phyloP scores from a whole-genome alignment of 306 rosid species.

The Rubus parviflorus region DNA sequence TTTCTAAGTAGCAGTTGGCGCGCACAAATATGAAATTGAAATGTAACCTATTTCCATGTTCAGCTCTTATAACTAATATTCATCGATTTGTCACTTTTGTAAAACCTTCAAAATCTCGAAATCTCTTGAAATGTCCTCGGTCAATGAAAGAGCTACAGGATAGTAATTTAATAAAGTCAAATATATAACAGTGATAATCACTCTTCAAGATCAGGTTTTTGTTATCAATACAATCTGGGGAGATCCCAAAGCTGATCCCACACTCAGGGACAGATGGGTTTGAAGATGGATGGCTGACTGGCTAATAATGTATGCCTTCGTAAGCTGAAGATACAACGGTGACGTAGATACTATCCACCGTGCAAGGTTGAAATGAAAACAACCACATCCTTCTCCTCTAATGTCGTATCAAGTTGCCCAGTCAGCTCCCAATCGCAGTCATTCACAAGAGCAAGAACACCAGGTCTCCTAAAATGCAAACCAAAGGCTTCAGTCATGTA shows the following conservation, averaged over 20 bases:
- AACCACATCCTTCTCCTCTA: slow-evolving; percentile 86
- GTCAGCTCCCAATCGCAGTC: slow-evolving; percentile 98
- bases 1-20: background rate
- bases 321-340: slow-evolving; percentile 7
- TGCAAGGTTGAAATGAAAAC: slow-evolving; percentile 95
- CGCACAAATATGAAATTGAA: too few species aligned
- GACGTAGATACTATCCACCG: slow-evolving; percentile 58
- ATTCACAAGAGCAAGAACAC: slow-evolving; percentile 89
- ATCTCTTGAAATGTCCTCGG: background rate
- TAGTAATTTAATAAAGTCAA: background rate
- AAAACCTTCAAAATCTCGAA: background rate
- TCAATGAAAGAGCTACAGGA: background rate
- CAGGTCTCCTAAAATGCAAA: slow-evolving; percentile 80
- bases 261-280: background rate
- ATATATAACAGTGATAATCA: background rate
- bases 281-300: background rate
- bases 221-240: background rate
- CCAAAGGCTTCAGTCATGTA: slow-evolving; percentile 2
- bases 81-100: too few species aligned
- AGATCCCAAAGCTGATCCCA: background rate
- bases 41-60: background rate
- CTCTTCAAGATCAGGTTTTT: background rate
- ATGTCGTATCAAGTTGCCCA: slow-evolving; percentile 71
- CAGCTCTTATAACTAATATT: background rate
- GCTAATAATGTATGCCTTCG: background rate